Base-by-base conservation (phyloP, 345 rosid genomes). In the Dipteronia sinensis region DNA sequence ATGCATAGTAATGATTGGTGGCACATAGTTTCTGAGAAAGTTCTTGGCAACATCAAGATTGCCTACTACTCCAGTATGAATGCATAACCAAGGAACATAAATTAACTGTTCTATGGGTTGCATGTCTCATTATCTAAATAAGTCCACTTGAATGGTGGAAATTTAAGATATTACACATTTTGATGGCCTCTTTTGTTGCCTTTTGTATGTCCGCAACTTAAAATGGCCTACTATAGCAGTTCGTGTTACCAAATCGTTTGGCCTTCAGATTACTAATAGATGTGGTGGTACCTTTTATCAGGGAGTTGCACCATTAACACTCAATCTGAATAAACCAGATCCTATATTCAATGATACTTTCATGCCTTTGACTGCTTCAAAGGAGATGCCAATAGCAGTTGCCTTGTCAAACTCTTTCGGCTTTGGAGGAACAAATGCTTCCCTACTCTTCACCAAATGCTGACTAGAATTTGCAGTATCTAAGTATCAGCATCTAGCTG, bases 381-480 rank as follows among this genome's bases (percentile, higher is more conserved):
- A 86, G 73, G 83, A 92, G 88, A 89, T 94, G 97, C 83, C 63
- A 8, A 29, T 94, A 78, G 77, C 82, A 77, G 93, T 89, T 13
- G 91, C 95, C n/a, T 75, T 96, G 89, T 94, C 97, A 7, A 91
- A 92, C 79, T 94, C 97, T 55, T 96, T 96, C 74, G 99, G 94
- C 75, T 96, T 94, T 77, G 97, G 99, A 73, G 99, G 98, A 75
- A 91, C 98, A 46, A 94, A 96, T 79, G 93, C 98, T 34, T 94
- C 94, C 67, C 85, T 91, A 72, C 85, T 96, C 64, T 85, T 96
- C 82, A 55, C 65, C 51, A 66, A 66, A 75, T 53, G 65, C 53
- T 53, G 51, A 75, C 49, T 13, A 27, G 19, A 42, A 6, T 27
- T 49, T n/a, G 40, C 11, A 0, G 49, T 40, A 59, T 20, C 22